These are phyloP conservation scores for Plasmodium yoelii DNA, from an alignment of 169 alveolate species.

Conservation along the genomic window DNA sequence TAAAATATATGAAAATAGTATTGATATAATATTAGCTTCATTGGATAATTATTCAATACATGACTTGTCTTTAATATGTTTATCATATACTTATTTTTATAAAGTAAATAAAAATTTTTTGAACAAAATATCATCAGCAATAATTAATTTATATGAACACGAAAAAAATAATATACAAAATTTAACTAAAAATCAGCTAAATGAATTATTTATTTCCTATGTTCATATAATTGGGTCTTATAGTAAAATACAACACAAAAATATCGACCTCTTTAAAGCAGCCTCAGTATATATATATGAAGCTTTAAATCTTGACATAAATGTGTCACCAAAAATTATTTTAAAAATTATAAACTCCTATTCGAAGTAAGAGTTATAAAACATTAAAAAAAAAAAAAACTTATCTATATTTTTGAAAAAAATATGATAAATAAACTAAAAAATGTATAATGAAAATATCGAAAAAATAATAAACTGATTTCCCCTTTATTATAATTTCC, in stretches of 20 bases:
- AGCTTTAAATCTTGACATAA: slow-evolving; percentile 65
- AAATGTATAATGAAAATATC: too few species aligned
- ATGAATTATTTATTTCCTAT: slow-evolving; percentile 76
- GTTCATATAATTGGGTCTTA: slow-evolving; percentile 85
- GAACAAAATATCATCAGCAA: slow-evolving; percentile 33
- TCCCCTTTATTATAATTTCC: neutral
- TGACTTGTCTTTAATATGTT: slow-evolving; percentile 80
- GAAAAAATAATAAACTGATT: too few species aligned
- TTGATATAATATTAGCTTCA: slow-evolving; percentile 73
- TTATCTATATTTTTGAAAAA: slow-evolving; percentile 54
- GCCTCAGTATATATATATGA: slow-evolving; percentile 79
- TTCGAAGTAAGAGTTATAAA: slow-evolving; percentile 78
- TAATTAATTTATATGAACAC: slow-evolving; percentile 34
- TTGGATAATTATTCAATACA: slow-evolving; percentile 77
- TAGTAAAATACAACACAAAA: slow-evolving; percentile 78
- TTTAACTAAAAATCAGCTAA: slow-evolving; percentile 21
- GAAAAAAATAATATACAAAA: slow-evolving; percentile 44
- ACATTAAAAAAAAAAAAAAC: slow-evolving; percentile 20
- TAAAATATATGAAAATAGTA: slow-evolving; percentile 78
- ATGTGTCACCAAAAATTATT: slow-evolving; percentile 77
- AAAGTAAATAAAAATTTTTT: slow-evolving; percentile 23
- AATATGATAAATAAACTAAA: slow-evolving; percentile 23
- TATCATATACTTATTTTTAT: slow-evolving; percentile 77
- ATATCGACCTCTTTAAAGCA: slow-evolving; percentile 81
- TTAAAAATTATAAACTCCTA: slow-evolving; percentile 78